Percentiles rank a stretch among this genome's conserved stretches.
Conservation (phyloP, 73 alveolate species). For the Paramecium sonneborni region DNA sequence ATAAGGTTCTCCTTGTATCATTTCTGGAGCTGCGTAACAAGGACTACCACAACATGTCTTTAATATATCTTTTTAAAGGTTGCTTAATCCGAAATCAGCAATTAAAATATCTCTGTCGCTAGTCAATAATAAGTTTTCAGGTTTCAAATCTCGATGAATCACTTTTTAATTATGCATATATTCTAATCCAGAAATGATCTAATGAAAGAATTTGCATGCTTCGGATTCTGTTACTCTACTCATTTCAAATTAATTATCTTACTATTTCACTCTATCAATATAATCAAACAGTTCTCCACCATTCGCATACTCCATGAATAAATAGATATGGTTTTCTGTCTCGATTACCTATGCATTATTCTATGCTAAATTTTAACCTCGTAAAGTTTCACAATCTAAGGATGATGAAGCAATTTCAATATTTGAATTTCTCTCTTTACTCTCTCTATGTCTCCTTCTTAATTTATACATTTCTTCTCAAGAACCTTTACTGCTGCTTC, state of each 20-base stretch:
- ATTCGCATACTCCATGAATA: conserved; percentile 91
- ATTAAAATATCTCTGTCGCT: conserved; percentile 26
- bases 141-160: conserved; percentile 69
- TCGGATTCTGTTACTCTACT: conserved; percentile 74
- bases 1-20: conserved; percentile 83
- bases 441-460: conserved; percentile 82
- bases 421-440: conserved; percentile 94
- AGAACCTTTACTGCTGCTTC: conserved; percentile 53
- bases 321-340: conserved; percentile 72
- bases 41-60: conserved; percentile 92
- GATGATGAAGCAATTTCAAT: conserved; percentile 88
- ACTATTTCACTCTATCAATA: conserved; percentile 65
- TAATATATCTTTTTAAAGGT: conserved; percentile 23
- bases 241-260: background rate
- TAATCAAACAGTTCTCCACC: conserved; percentile 95
- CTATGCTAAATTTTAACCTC: conserved; percentile 65
- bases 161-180: conserved; percentile 49
- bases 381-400: conserved; percentile 84
- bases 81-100: conserved; percentile 70
- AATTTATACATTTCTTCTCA: conserved; percentile 1
- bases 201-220: conserved; percentile 80
- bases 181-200: conserved; percentile 79
- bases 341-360: conserved; percentile 64
- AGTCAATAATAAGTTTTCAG: conserved; percentile 63
- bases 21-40: conserved; percentile 98